Base-by-base conservation (phyloP, 192 early-diverging fungal species). In the Coemansia sp. region DNA sequence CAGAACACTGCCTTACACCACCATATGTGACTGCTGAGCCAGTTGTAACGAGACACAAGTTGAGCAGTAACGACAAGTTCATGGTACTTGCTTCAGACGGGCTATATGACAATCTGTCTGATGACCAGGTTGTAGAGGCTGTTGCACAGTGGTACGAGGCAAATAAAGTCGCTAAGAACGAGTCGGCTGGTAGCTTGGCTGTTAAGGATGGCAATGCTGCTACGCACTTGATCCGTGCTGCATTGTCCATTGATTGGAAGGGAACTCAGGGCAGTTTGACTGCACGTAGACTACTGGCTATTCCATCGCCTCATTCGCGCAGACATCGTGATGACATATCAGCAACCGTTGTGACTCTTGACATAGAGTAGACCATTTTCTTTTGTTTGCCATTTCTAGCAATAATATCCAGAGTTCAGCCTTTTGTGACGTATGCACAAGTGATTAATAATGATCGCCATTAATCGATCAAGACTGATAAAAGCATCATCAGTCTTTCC, bases 11-110 rank as follows among this genome's bases (percentile, higher is more conserved):
- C 66, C 74, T 70, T 0, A 88, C 94, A 12, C 91, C 91, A 29
- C 90, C 92, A 4, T 93, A 94, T 62, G 83, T 95, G 15, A 91
- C 90, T 27, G 93, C 94, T 1, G 85, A 87, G 57, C 95, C 95
- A 2, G 89, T 90, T 3, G 85, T 93, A 1, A 77, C 77, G 2
- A 74, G 87, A 64, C 89, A 90, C 62, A 75, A 88, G 64, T 72
- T 96, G 8, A 73, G 71, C 55, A 41, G 80, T 9, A 76, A 85
- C 49, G 92, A 93, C 66, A 73, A 81, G 66, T 95, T 92, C 67
- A 69, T 96, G 33, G 89, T 96, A 1, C 73, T 96, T 64, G 93
- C 92, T 3, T 88, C 92, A 0, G 95, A 94, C 84, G 95, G 95
- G 10, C 74, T 96, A 2, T 95, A 92, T 84, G 94, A 95, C 65